Conservation (phyloP, 768 basidiomycete genomes). For the Ephemerocybe angulata region DNA sequence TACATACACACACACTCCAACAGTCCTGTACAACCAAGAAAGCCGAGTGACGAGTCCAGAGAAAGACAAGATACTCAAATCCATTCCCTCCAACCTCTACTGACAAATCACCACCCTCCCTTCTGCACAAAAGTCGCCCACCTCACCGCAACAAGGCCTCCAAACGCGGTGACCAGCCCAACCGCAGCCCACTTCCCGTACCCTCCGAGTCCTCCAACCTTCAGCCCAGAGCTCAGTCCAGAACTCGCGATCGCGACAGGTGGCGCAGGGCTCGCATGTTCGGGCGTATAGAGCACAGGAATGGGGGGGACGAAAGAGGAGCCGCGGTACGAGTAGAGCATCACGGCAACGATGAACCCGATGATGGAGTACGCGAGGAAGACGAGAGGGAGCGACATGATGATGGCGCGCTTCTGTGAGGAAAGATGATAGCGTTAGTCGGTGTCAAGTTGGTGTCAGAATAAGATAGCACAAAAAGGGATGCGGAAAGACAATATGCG, state of each 20-base stretch:
- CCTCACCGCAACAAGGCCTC: background rate
- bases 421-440: background rate
- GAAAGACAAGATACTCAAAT: background rate
- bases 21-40: background rate
- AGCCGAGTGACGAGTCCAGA: background rate
- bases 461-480: background rate
- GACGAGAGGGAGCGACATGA: constrained; percentile 70
- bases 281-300: too few species aligned
- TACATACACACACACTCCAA: background rate
- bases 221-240: background rate
- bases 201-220: constrained; percentile 41
- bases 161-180: constrained; percentile 1
- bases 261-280: background rate
- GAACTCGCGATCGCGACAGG: background rate
- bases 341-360: constrained; percentile 62
- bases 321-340: constrained; percentile 63
- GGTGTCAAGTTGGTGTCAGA: background rate
- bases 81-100: background rate
- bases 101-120: background rate
- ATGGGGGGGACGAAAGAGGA: constrained; percentile 35
- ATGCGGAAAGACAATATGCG: constrained; percentile 1
- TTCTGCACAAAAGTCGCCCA: background rate
- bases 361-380: constrained; percentile 69
- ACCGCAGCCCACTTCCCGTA: constrained; percentile 35
- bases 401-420: constrained; percentile 52